Base-by-base conservation (phyloP, 2,329 filamentous ascomycete genomes). In the Trichoderma simmonsii region DNA sequence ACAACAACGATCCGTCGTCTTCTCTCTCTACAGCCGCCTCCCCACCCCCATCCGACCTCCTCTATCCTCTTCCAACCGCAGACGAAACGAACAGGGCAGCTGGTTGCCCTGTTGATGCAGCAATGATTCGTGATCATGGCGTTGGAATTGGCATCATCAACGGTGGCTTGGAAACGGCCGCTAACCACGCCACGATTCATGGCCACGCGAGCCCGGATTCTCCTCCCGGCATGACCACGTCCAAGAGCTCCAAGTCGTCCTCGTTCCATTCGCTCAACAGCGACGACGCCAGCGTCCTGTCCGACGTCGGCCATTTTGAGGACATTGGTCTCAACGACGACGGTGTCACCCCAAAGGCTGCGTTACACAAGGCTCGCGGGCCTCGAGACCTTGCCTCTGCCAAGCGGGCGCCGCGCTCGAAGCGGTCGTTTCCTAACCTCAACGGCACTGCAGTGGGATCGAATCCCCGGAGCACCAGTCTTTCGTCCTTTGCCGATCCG, bases 231-330 rank as follows among this genome's bases (percentile, higher is more conserved):
- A 90, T 97, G 83, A 93, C 92, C 63, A 83, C 85, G 76, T 97
- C 93, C 73, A 97, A 95, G 82, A 96, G 93, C 74, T 97, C 93
- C 75, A 97, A 96, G 82, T 94, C 94, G 32, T 97, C 93, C 6
- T 97, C 94, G 64, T 92, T 95, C 78, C 92, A 91, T 76, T 97
- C 94, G 48, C 91, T 92, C 71, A 90, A 89, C 73, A 92, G 91
- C 77, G 92, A 94, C 77, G 92, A 93, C 76, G 90, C 91, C 78
- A 89, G 87, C 75, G 87, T 90, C 65, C 84, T 93, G 60, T 87
- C 90, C 67, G 93, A 97, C 78, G 88, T 92, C 72, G 90, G 90
- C 74, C 91, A 98, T 80, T 98, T 98, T 77, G 95, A 98, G 80
- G 95, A 98, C 75, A 97, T 98, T 79, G 93, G 92, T 14, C 89